These are phyloP conservation scores for Pichia deserticola DNA, from an alignment of 805 yeast species.

Conservation along the genomic window DNA sequence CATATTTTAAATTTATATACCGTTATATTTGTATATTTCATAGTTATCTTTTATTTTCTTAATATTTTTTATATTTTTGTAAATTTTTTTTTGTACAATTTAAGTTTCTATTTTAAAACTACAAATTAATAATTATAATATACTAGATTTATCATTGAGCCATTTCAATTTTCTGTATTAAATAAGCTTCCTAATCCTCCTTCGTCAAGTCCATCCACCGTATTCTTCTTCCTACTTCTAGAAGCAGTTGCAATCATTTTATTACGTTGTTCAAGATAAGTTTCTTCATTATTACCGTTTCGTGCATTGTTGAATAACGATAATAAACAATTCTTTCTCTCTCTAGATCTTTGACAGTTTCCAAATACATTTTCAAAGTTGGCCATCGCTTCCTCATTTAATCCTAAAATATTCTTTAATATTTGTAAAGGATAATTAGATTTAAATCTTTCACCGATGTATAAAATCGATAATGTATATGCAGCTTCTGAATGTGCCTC, in stretches of 20 bases:
- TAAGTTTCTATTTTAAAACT: no score
- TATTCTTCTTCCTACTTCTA: constrained; percentile 9
- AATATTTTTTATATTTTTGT: neutral
- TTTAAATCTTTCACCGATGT: constrained; percentile 63
- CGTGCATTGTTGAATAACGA: constrained; percentile 60
- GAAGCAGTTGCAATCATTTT: constrained; percentile 11
- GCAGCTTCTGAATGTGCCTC: constrained; percentile 92
- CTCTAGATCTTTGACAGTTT: constrained; percentile 61
- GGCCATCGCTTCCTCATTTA: constrained; percentile 48
- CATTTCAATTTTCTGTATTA: constrained; percentile 2
- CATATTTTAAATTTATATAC: no score
- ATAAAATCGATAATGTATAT: constrained; percentile 74
- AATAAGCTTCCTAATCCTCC: constrained; percentile 13
- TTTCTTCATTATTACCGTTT: constrained; percentile 33
- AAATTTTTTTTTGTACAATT: neutral
- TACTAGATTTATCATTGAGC: no score
- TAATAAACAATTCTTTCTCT: constrained; percentile 71
- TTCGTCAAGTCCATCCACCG: constrained; percentile 9
- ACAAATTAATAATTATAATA: no score
- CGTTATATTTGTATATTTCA: no score
- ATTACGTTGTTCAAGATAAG: constrained; percentile 9
- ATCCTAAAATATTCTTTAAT: constrained; percentile 44
- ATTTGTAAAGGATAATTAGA: constrained; percentile 62
- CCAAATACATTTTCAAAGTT: constrained; percentile 58
- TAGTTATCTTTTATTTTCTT: no score